These are phyloP conservation scores for Corynespora cassiicola DNA, from an alignment of 2,329 filamentous ascomycete species.

Conservation along the genomic window DNA sequence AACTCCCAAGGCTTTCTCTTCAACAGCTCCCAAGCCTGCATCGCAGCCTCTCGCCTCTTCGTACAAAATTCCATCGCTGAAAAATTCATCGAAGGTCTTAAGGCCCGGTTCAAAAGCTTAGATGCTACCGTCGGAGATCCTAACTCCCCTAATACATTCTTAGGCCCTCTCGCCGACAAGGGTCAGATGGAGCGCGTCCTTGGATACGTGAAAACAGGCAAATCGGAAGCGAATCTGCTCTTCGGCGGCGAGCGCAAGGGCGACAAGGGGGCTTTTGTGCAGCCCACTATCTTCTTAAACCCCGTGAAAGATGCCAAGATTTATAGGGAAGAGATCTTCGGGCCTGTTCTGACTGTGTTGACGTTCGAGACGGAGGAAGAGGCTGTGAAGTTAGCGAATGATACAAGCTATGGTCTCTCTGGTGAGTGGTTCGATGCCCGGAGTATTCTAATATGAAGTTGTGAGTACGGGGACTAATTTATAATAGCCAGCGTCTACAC, in stretches of 20 bases:
- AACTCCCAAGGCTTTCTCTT: conserved; percentile 34
- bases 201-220: conserved; percentile 36
- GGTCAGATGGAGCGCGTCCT: conserved; percentile 36
- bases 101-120: conserved; percentile 26
- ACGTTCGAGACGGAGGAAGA: conserved; percentile 43
- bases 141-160: conserved; percentile 21
- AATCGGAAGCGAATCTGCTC: conserved; percentile 32
- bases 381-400: conserved; percentile 37
- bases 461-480: conserved; percentile 4
- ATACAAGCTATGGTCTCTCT: conserved; percentile 36
- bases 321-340: conserved; percentile 41
- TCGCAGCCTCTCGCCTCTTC: conserved; percentile 33
- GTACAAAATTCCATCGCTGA: conserved; percentile 37
- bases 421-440: conserved; percentile 13
- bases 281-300: conserved; percentile 39
- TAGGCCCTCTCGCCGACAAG: conserved; percentile 37
- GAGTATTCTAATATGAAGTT: neutral
- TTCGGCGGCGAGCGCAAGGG: conserved; percentile 34
- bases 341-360: conserved; percentile 34
- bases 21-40: conserved; percentile 33
- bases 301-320: conserved; percentile 27
- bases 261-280: conserved; percentile 32
- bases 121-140: conserved; percentile 28
- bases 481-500: conserved; percentile 24
- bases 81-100: conserved; percentile 33